Evolutionary conservation across 768 basidiomycete species (phyloP).

Genomic region (Lactifluus pinguis): DNA sequence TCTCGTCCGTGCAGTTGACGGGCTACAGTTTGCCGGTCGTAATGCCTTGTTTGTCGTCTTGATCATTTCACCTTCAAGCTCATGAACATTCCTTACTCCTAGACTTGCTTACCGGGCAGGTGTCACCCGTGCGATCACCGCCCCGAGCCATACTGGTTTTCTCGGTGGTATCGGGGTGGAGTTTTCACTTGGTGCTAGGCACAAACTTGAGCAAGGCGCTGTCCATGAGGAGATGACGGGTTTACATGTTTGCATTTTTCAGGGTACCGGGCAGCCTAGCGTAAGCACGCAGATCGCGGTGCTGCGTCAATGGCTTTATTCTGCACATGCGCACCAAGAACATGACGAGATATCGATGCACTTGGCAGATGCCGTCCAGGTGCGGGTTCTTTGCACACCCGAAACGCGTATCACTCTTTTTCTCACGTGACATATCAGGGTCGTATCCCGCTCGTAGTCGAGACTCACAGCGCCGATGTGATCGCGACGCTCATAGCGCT

Average conservation of each 20-base stretch:
- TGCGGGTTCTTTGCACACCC: conserved; percentile 8
- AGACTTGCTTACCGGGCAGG: conserved; percentile 72
- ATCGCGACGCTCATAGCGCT: conserved; percentile 70
- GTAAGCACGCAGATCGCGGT: conserved; percentile 73
- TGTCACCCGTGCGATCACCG: conserved; percentile 58
- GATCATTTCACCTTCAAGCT: conserved; percentile 20
- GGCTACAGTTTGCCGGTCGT: conserved; percentile 56
- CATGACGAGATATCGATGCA: conserved; percentile 22
- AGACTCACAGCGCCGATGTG: conserved; percentile 68
- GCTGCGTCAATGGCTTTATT: conserved; percentile 53
- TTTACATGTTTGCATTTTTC: conserved; percentile 34
- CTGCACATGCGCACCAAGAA: conserved; percentile 25
- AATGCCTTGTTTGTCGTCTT: conserved; percentile 43
- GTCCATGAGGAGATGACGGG: conserved; percentile 37
- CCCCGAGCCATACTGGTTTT: conserved; percentile 48
- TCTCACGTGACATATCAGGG: conserved; percentile 34
- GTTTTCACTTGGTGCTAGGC: conserved; percentile 33
- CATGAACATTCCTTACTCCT: conserved; percentile 5
- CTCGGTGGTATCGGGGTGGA: conserved; percentile 46
- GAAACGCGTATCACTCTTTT: background rate
- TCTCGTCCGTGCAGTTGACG: conserved; percentile 57
- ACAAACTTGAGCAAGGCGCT: conserved; percentile 33
- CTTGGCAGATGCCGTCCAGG: conserved; percentile 30
- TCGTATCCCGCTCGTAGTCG: conserved; percentile 62
- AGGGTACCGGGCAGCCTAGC: conserved; percentile 33